Conservation (phyloP, 192 early-diverging fungal genomes). For the Podila horticola region DNA sequence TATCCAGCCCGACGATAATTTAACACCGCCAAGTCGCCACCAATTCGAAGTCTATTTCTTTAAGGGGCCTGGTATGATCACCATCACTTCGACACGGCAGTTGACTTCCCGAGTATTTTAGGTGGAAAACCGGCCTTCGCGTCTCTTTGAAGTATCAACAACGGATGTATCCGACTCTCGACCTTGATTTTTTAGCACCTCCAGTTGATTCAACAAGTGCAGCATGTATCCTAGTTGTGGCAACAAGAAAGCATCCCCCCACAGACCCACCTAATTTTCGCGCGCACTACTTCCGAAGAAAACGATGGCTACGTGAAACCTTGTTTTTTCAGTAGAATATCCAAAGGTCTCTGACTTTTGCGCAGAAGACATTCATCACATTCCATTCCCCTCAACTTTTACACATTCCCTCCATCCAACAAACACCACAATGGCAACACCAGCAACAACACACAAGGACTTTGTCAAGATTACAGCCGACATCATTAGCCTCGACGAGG, state of each 20-base stretch:
- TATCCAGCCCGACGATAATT: too few relatives aligned
- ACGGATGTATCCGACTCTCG: too few relatives aligned
- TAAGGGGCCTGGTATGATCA: too few relatives aligned
- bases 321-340: neutral
- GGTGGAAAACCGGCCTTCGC: too few relatives aligned
- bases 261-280: neutral
- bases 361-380: neutral
- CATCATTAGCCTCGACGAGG: slow-evolving; percentile 64
- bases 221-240: too few relatives aligned
- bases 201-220: too few relatives aligned
- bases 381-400: neutral
- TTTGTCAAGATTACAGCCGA: slow-evolving; percentile 67
- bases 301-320: neutral
- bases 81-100: too few relatives aligned
- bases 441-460: slow-evolving; percentile 37
- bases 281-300: neutral
- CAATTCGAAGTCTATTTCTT: too few relatives aligned
- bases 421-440: neutral
- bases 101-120: too few relatives aligned
- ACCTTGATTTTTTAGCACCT: too few relatives aligned
- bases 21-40: too few relatives aligned
- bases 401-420: neutral
- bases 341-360: neutral
- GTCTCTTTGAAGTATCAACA: too few relatives aligned
- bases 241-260: neutral